Base-by-base conservation (phyloP, 805 yeast species). In the Maudiozyma turicensis region DNA sequence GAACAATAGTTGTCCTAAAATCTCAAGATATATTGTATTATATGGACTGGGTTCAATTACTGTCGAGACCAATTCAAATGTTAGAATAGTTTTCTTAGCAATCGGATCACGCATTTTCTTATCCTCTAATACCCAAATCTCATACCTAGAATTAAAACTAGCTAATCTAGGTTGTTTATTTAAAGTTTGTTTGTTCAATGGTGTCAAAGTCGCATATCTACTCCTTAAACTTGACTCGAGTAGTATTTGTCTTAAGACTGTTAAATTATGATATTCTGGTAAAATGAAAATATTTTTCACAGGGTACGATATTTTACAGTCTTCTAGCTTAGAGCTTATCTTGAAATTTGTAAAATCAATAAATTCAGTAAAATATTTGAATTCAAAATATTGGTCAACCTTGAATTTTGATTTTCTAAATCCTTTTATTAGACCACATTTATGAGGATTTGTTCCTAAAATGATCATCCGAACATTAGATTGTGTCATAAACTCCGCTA, bases 61-160 rank as follows among this genome's bases (percentile, higher is more conserved):
- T 0, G 67, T 48, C 33, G 67, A 66, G 0, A 65, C 58, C 0
- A 82, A 48, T 44, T 78, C 82, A 40, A 81, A 61, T 2, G 82
- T 73, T 0, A 79, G 52, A 10, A 71, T 63, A 0, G 66, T 54
- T 49, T 70, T 73, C 1, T 68, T 64, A 3, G 55, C 33, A 52
- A 64, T 56, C 31, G 56, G 46, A 14, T 50, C 51, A 20, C 46
- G 43, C 3, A 62, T 58, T 3, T 50, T 33, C 45, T 26, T 29
- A 33, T 76, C 80, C 15, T 54, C 47, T 49, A 76, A 72, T 6
- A 66, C 57, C 88, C 88, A 83, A 40, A 78, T 50, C 49, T 82
- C 82, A 51, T 68, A 68, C 6, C 59, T 55, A 0, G 58, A 48
- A 30, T 71, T 67, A 46, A 60, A 59, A 20, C 63, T 60, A 1